These are phyloP conservation scores for Volvariella surrecta DNA, from an alignment of 1,284 basidiomycete species.

Conservation along the genomic window DNA sequence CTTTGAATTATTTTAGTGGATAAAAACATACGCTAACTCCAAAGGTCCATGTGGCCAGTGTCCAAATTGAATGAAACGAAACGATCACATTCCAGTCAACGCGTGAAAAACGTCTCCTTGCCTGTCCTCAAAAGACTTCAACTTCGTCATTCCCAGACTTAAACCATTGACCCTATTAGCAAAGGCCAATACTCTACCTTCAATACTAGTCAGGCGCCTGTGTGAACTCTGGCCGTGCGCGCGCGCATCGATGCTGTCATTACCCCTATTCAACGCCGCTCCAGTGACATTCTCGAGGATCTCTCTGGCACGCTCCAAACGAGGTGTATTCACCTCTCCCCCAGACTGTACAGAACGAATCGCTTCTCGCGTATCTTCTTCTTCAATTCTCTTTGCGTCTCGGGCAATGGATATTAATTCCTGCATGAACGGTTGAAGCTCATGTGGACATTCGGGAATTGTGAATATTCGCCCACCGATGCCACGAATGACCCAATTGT, in stretches of 20 bases:
- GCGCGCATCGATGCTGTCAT: neutral
- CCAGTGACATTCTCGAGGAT: conserved; percentile 57
- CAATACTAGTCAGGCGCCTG: conserved; percentile 35
- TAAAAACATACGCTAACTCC: too few relatives aligned
- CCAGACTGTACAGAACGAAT: conserved; percentile 39
- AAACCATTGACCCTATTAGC: conserved; percentile 68
- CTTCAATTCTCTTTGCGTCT: conserved; percentile 39
- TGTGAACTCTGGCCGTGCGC: conserved; percentile 14
- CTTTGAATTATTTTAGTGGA: too few relatives aligned
- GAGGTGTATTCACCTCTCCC: conserved; percentile 35
- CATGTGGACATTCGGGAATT: conserved; percentile 45
- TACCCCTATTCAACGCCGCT: conserved; percentile 10
- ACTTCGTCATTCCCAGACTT: conserved; percentile 55
- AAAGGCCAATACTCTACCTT: conserved; percentile 57
- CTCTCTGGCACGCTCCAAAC: conserved; percentile 49
- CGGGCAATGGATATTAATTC: conserved; percentile 55
- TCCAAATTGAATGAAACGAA: too few relatives aligned
- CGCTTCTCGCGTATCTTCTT: conserved; percentile 47
- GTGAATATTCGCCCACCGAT: conserved; percentile 46
- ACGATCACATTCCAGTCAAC: conserved; percentile 17
- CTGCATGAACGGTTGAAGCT: conserved; percentile 57
- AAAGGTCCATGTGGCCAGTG: too few relatives aligned
- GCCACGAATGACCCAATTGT: conserved; percentile 19
- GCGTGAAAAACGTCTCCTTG: conserved; percentile 68
- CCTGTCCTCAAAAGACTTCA: conserved; percentile 63